These are phyloP conservation scores for Turnera subulata DNA, from an alignment of 345 rosid genomes.

Conservation along the genomic window DNA sequence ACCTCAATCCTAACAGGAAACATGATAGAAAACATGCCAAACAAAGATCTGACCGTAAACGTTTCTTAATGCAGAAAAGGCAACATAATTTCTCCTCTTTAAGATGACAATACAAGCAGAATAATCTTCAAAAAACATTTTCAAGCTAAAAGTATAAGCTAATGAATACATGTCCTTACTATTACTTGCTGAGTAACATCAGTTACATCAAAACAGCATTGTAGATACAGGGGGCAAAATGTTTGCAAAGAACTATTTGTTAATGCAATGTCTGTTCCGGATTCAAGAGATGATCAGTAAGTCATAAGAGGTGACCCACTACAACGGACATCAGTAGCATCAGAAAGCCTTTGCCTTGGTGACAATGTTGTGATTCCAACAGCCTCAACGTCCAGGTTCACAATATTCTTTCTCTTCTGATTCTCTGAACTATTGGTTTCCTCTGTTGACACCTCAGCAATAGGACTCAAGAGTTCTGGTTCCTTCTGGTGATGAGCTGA, in stretches of 20 bases:
- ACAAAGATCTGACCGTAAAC: too few species aligned
- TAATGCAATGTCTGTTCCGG: constrained; percentile 1
- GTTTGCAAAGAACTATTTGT: constrained; percentile 9
- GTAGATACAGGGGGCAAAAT: constrained; percentile 5
- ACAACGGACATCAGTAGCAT: constrained; percentile 86
- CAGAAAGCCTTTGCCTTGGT: constrained; percentile 80
- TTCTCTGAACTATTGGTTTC: constrained; percentile 53
- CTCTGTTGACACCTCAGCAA: constrained; percentile 60
- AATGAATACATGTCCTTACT: too few species aligned
- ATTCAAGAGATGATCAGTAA: constrained; percentile 33
- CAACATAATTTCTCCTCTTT: too few species aligned
- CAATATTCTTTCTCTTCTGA: constrained; percentile 74
- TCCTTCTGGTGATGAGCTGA: constrained; percentile 37
- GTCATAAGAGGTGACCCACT: constrained; percentile 90
- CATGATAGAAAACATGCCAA: too few species aligned
- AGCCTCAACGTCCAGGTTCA: constrained; percentile 69
- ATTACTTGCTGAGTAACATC: too few species aligned
- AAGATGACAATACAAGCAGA: too few species aligned
- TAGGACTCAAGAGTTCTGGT: constrained; percentile 54
- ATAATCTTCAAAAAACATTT: too few species aligned
- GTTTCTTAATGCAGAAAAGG: too few species aligned
- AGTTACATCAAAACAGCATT: constrained; percentile 3
- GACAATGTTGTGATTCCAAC: constrained; percentile 65
- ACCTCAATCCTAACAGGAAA: too few species aligned
- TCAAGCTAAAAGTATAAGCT: too few species aligned